These are phyloP conservation scores for Yarrowia hollandica DNA, from an alignment of 805 yeast genomes.

Conservation along the genomic window DNA sequence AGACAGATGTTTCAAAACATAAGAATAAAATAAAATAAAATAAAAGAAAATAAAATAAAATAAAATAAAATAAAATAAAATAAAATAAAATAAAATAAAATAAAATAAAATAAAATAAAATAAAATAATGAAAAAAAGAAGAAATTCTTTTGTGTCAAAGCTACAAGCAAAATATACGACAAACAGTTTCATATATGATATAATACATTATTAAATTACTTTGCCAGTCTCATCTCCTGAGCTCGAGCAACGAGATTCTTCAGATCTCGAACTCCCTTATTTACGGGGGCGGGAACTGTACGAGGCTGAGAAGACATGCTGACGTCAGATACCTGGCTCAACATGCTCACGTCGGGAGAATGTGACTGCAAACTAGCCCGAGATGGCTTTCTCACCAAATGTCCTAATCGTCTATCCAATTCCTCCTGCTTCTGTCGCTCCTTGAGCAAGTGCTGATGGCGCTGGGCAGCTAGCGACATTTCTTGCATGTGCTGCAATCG, in stretches of 20 bases:
- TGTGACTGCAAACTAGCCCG: background rate
- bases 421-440: slow-evolving; percentile 23
- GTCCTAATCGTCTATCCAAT: background rate
- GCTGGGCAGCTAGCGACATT: slow-evolving; percentile 16
- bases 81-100: too few relatives aligned
- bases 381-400: background rate
- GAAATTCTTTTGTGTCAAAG: too few relatives aligned
- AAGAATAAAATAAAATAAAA: too few relatives aligned
- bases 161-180: too few relatives aligned
- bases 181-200: background rate
- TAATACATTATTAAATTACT: background rate
- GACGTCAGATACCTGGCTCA: background rate
- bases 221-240: background rate
- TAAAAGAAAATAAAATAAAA: too few relatives aligned
- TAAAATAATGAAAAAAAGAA: too few relatives aligned
- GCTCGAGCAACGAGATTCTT: slow-evolving; percentile 17
- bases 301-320: slow-evolving; percentile 7
- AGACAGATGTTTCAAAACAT: too few relatives aligned
- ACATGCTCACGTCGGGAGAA: background rate
- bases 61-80: too few relatives aligned
- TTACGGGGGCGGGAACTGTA: slow-evolving; percentile 2
- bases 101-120: too few relatives aligned
- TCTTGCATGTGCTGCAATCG: slow-evolving; percentile 8
- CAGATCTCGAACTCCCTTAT: slow-evolving; percentile 23
- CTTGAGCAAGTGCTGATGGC: slow-evolving; percentile 1